Conservation (phyloP, 2,329 filamentous ascomycete species). For the Epichloe typhina region DNA sequence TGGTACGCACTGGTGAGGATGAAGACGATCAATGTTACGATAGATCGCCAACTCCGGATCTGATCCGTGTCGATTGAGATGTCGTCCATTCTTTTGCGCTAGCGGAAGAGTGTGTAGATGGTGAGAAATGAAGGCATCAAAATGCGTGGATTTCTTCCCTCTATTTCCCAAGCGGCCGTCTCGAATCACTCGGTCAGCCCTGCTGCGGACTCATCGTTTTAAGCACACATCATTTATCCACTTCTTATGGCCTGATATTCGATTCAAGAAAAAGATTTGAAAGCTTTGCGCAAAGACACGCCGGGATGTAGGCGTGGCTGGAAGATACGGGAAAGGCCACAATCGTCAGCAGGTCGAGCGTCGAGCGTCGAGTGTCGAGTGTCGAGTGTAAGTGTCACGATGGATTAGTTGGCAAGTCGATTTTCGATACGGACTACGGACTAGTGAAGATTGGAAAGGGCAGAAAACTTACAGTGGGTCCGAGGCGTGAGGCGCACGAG, state of each 20-base stretch:
- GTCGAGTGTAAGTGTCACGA: neutral
- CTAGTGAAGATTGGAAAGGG: no score
- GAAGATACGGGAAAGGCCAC: neutral
- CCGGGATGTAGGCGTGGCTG: no score
- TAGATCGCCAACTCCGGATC: slow-evolving; percentile 55
- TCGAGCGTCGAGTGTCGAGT: neutral
- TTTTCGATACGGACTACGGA: no score
- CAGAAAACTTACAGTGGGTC: neutral
- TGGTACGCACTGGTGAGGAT: slow-evolving; percentile 48
- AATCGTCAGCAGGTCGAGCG: neutral
- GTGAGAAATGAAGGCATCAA: neutral
- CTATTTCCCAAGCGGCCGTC: neutral
- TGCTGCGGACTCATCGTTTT: neutral
- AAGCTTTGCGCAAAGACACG: no score
- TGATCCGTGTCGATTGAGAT: slow-evolving; percentile 11
- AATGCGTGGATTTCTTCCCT: no score
- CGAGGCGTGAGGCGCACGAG: no score
- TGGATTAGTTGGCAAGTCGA: neutral
- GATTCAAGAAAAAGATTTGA: neutral
- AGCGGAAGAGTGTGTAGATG: neutral
- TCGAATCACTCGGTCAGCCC: neutral
- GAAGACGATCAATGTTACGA: slow-evolving; percentile 57
- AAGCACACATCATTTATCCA: neutral
- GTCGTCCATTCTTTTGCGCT: slow-evolving; percentile 3
- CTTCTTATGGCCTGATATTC: neutral